Conservation (phyloP, 176 grass and related monocot species). For the Ananas comosus region DNA sequence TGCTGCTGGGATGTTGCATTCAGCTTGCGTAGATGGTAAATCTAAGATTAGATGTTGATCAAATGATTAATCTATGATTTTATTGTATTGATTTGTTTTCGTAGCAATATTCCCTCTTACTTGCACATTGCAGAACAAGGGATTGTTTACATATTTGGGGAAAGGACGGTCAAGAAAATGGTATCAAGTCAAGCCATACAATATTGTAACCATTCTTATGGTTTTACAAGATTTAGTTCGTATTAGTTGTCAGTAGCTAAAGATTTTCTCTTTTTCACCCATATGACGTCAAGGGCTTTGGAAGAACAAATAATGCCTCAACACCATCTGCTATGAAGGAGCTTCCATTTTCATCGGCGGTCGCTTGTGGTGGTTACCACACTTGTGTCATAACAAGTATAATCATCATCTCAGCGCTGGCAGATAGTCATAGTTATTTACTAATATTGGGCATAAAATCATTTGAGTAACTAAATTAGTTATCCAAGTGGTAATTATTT, state of each 20-base stretch:
- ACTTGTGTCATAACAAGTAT: constrained; percentile 67
- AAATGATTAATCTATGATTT: not conserved
- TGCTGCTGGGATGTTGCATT: constrained; percentile 93
- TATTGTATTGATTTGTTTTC: not conserved
- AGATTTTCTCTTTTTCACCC: not conserved
- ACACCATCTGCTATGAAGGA: constrained; percentile 59
- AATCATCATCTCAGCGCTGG: not conserved
- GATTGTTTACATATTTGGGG: constrained; percentile 75
- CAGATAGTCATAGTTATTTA: too few relatives aligned
- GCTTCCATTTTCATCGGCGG: constrained; percentile 57
- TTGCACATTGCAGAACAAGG: constrained; percentile 58
- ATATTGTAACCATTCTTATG: constrained; percentile 26
- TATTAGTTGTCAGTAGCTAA: constrained; percentile 22
- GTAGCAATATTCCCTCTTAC: not conserved
- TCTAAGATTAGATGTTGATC: constrained; percentile 14
- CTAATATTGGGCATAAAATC: too few relatives aligned
- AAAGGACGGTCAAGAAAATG: constrained; percentile 56
- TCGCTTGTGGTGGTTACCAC: constrained; percentile 96
- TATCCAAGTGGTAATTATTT: too few relatives aligned
- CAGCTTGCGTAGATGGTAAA: constrained; percentile 88
- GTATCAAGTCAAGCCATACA: constrained; percentile 29
- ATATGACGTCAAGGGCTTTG: constrained; percentile 47
- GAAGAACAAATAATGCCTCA: constrained; percentile 51
- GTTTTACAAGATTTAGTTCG: constrained; percentile 1
- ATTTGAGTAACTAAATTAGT: too few relatives aligned